Percentiles rank a stretch among this genome's conserved stretches.
phyloP scores from a whole-genome alignment of 169 alveolate genomes.

The Plasmodium adleri region DNA sequence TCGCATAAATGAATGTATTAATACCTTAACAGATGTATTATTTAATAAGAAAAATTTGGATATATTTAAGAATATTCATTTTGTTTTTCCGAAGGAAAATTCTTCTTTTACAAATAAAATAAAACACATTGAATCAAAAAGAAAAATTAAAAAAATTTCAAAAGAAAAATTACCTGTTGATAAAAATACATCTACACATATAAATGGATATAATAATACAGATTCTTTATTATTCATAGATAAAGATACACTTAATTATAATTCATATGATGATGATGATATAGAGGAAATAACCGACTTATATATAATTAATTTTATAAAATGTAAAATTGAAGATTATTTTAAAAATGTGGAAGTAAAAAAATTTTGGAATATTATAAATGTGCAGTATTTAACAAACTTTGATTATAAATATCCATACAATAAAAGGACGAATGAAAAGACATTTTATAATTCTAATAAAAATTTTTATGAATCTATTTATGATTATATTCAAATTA shows the following conservation, averaged over 20 bases:
- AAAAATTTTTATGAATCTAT: conserved; percentile 23
- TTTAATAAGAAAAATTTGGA: conserved; percentile 8
- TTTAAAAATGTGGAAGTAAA: conserved; percentile 64
- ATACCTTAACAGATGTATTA: conserved; percentile 17
- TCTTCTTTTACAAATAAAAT: not conserved
- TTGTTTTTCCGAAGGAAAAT: conserved; percentile 2
- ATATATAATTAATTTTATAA: conserved; percentile 42
- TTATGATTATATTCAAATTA: conserved; percentile 67
- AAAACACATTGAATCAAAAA: not conserved
- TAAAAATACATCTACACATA: not conserved
- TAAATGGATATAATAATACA: not conserved
- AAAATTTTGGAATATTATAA: conserved; percentile 59
- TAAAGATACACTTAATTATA: not conserved
- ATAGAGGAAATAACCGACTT: conserved; percentile 34
- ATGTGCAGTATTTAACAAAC: conserved; percentile 26
- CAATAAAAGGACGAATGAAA: conserved; percentile 1
- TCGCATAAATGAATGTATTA: conserved; percentile 45
- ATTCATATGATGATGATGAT: not conserved
- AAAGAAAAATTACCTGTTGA: not conserved
- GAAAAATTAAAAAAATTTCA: not conserved
- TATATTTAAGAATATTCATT: conserved; percentile 13
- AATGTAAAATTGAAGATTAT: conserved; percentile 61
- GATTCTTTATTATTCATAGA: not conserved
- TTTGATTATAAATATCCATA: conserved; percentile 32
- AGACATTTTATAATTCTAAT: not conserved